Conservation (phyloP, 805 yeast genomes). For the Kodamaea neixiangensis region DNA sequence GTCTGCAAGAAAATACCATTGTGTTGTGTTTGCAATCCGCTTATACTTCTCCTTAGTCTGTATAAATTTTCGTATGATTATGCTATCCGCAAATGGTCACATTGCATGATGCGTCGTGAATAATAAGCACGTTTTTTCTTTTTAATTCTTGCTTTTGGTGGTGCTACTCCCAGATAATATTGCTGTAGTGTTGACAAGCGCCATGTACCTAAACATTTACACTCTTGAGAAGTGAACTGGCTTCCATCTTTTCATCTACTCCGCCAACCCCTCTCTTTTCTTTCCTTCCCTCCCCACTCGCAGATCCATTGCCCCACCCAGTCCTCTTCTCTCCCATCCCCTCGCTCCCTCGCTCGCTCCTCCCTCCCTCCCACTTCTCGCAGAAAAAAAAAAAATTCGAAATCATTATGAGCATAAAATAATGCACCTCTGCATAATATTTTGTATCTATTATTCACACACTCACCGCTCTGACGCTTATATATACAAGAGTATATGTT, state of each 20-base stretch:
- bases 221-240: too few species aligned
- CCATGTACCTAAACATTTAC: background rate
- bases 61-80: background rate
- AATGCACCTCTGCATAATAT: slow-evolving; percentile 2
- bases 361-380: background rate
- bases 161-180: background rate
- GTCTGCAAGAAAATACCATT: background rate
- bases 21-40: background rate
- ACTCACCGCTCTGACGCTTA: slow-evolving; percentile 4
- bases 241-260: too few species aligned
- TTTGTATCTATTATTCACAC: slow-evolving; percentile 4
- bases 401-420: background rate
- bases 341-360: too few species aligned
- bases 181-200: background rate
- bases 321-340: background rate
- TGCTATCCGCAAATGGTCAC: background rate
- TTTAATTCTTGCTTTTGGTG: background rate
- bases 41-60: background rate
- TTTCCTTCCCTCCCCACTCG: background rate
- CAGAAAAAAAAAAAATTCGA: background rate
- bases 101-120: background rate
- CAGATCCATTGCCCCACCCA: background rate
- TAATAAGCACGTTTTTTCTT: slow-evolving; percentile 1
- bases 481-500: slow-evolving; percentile 2
- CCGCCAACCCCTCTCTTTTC: background rate